Conservation (phyloP, 2,329 filamentous ascomycete genomes). For the Diaporthe ilicicola region DNA sequence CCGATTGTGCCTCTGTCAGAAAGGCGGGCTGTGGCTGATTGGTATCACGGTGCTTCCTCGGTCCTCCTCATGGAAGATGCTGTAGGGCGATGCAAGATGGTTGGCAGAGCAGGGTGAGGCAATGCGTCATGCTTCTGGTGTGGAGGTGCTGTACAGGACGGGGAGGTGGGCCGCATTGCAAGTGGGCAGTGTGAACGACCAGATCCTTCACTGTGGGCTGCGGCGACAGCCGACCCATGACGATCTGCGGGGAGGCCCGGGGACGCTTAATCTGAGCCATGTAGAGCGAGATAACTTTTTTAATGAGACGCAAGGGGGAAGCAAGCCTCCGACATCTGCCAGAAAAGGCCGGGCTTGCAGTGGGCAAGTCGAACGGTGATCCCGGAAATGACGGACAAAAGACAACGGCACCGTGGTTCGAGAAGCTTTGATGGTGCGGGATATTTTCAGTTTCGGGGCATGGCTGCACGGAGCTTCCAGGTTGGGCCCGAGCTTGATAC, state of each 20-base stretch:
- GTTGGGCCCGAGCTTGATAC: slow-evolving; percentile 16
- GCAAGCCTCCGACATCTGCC: background rate
- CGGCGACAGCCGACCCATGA: slow-evolving; percentile 19
- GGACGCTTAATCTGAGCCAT: slow-evolving; percentile 11
- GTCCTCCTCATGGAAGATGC: slow-evolving; percentile 18
- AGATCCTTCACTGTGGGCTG: background rate
- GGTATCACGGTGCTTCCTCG: slow-evolving; percentile 26
- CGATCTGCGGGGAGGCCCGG: slow-evolving; percentile 25
- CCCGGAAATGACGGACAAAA: background rate
- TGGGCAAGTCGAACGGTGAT: background rate
- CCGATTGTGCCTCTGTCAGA: background rate
- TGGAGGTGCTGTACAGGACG: slow-evolving; percentile 5
- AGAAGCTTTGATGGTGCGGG: slow-evolving; percentile 13
- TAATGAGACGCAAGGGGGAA: slow-evolving; percentile 14
- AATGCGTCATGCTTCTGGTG: slow-evolving; percentile 13
- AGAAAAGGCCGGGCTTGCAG: background rate
- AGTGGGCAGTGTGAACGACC: background rate
- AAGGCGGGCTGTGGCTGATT: background rate
- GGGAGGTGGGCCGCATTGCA: background rate
- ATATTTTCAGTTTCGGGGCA: background rate
- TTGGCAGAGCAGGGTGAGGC: slow-evolving; percentile 18
- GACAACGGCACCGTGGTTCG: slow-evolving; percentile 2
- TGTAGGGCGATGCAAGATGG: slow-evolving; percentile 14
- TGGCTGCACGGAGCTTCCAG: background rate
- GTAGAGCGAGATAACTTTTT: slow-evolving; percentile 16